These are phyloP conservation scores for Lactarius evosmus DNA, from an alignment of 768 basidiomycete species.

Conservation along the genomic window DNA sequence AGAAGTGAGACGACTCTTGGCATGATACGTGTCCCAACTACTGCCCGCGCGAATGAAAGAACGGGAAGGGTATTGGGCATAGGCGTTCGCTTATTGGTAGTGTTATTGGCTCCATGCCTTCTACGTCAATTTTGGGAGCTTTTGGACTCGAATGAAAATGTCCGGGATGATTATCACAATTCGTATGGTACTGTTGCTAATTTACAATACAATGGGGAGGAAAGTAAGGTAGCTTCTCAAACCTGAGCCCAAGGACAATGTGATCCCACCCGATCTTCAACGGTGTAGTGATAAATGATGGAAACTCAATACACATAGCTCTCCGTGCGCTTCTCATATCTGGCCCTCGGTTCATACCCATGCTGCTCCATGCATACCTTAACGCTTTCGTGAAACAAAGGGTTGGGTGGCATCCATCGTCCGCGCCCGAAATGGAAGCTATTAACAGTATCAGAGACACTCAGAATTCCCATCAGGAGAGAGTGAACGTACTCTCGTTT, in stretches of 20 bases:
- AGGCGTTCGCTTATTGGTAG: too few species aligned
- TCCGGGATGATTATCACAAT: too few species aligned
- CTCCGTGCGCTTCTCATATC: neutral
- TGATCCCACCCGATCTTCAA: neutral
- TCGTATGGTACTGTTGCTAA: neutral
- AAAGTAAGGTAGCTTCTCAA: neutral
- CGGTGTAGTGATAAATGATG: neutral
- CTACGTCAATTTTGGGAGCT: too few species aligned
- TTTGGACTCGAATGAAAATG: too few species aligned
- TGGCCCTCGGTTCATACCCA: neutral
- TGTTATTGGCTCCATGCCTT: too few species aligned
- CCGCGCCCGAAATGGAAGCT: neutral
- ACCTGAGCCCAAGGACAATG: neutral
- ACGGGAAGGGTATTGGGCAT: too few species aligned
- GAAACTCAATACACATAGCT: neutral
- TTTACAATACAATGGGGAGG: neutral
- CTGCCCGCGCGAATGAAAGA: too few species aligned
- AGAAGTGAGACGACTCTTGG: too few species aligned
- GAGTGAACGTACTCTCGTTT: neutral
- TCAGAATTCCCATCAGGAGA: neutral
- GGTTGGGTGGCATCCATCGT: neutral
- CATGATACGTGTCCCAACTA: too few species aligned
- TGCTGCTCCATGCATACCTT: neutral
- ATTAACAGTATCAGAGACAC: neutral
- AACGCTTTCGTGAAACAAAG: constrained; percentile 9